phyloP scores from a whole-genome alignment of 805 yeast species.

The Barnettozyma salicaria region DNA sequence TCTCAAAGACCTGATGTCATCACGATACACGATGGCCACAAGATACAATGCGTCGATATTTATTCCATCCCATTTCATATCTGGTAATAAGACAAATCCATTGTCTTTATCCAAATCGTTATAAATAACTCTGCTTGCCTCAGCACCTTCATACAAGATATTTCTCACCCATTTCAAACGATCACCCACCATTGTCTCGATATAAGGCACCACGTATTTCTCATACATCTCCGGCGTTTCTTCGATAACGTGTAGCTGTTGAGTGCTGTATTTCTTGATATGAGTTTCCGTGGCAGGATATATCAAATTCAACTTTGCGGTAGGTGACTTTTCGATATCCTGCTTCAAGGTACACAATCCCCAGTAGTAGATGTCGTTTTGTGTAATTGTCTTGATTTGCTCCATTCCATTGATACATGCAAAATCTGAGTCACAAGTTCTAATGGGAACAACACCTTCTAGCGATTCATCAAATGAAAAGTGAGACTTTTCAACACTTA shows the following conservation, averaged over 20 bases:
- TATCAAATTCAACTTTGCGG: conserved; percentile 68
- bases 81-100: conserved; percentile 81
- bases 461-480: conserved; percentile 35
- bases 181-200: conserved; percentile 67
- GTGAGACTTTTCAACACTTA: conserved; percentile 68
- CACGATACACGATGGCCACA: conserved; percentile 66
- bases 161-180: conserved; percentile 87
- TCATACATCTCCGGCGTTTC: conserved; percentile 81
- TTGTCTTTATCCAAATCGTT: conserved; percentile 40
- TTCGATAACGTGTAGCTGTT: conserved; percentile 50
- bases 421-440: conserved; percentile 8
- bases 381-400: conserved; percentile 38
- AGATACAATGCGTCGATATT: conserved; percentile 67
- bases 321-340: conserved; percentile 42
- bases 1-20: conserved; percentile 65
- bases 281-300: conserved; percentile 90
- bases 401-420: conserved; percentile 21
- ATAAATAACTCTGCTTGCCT: conserved; percentile 71
- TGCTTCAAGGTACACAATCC: conserved; percentile 49
- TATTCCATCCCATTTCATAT: conserved; percentile 92
- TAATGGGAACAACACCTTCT: conserved; percentile 19
- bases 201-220: conserved; percentile 62
- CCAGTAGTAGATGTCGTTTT: conserved; percentile 86
- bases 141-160: conserved; percentile 75
- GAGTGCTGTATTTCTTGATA: conserved; percentile 65